Evolutionary conservation across 2,329 filamentous ascomycete genomes (phyloP), one percentile per base, ranked within the genome.

Genomic region (Tolypocladium ophioglossoides): DNA sequence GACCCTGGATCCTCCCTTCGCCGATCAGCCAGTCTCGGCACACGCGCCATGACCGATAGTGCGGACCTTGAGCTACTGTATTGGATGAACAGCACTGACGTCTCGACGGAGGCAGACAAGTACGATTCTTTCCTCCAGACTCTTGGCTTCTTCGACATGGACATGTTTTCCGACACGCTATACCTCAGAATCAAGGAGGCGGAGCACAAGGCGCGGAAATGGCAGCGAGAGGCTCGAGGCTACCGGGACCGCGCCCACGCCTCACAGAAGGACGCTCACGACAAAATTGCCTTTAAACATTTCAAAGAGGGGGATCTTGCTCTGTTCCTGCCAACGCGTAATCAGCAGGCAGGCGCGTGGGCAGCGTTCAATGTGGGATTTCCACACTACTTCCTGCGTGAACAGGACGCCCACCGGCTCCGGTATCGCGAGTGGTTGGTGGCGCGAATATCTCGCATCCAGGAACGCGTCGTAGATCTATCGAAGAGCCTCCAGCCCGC

Each of bases 311-410:
- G 94, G 9, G 94, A 99, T 65, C 78, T 99, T 16, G 94, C 92
- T 14, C 72, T 99, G 2, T 99, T 99, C 74, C 74, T 99, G 41
- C 94, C 94, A 0, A 99, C 94, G 0, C 81, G 92, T 38, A 97
- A 96, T 66, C 91, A 97, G 70, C 89, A 88, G 39, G 94, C 91
- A 5, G 87, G 92, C 18, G 92, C 94, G 0, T 99, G 94, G 94
- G 94, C 94, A 6, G 94, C 94, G 0, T 99, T 99, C 78, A 99
- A 99, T 64, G 89, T 99, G 35, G 92, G 91, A 1, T 95, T 92
- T 56, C 94, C 94, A 10, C 94, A 99, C 68, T 97, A 94, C 73
- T 99, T 99, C 73, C 78, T 99, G 3, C 87, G 91, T 38, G 94
- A 99, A 69, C 88, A 95, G 67, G 92, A 97, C 62, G 80, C 79